Evolutionary conservation across 352 stramenopile genomes (phyloP).

Genomic region (Blastocystis sp.): DNA sequence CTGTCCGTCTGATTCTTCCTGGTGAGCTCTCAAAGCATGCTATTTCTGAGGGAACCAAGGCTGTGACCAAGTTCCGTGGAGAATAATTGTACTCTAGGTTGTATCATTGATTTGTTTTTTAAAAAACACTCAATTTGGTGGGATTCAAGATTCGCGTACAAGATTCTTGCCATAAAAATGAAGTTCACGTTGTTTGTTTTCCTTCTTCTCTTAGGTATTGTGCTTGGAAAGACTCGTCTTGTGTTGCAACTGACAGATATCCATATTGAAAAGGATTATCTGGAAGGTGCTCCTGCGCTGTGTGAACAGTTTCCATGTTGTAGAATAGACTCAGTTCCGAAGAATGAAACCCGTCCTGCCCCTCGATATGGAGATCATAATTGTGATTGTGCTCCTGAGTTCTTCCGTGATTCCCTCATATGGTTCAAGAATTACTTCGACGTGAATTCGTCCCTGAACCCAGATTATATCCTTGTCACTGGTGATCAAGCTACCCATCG

Average conservation of each 20-base stretch:
- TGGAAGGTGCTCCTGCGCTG: not conserved
- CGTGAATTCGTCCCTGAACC: not conserved
- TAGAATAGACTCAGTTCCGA: conserved; percentile 4
- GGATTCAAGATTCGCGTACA: no score
- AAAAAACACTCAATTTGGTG: not conserved
- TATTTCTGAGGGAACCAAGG: conserved; percentile 93
- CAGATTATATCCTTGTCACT: conserved; percentile 9
- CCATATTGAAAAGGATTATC: not conserved
- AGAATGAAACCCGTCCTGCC: not conserved
- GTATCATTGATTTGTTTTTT: conserved; percentile 10
- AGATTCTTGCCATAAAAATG: no score
- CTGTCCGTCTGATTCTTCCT: conserved; percentile 90
- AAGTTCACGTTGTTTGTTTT: no score
- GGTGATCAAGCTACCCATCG: conserved; percentile 40
- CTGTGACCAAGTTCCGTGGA: conserved; percentile 74
- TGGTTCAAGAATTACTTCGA: conserved; percentile 39
- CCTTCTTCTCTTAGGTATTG: no score
- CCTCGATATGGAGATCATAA: conserved; percentile 10
- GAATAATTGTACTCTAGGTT: conserved; percentile 24
- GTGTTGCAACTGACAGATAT: conserved; percentile 36
- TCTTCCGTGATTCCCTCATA: not conserved
- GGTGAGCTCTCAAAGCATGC: conserved; percentile 94
- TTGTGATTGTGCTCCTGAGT: conserved; percentile 25
- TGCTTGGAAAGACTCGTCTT: no score
- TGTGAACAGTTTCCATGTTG: conserved; percentile 15